These are phyloP conservation scores for Pythium phragmiticola DNA, from an alignment of 352 stramenopile genomes.

Conservation along the genomic window DNA sequence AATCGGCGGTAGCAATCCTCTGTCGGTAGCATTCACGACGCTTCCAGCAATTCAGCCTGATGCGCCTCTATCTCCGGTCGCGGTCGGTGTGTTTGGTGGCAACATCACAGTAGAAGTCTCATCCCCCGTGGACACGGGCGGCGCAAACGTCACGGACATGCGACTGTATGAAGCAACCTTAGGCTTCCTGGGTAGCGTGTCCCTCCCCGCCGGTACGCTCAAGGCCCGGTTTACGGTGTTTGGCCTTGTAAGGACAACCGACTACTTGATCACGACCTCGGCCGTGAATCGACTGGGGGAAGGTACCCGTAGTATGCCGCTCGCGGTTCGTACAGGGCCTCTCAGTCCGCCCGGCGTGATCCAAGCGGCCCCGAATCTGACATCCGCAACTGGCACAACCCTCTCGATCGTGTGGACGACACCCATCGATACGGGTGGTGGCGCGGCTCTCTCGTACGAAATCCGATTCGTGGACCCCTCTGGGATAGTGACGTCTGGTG, in stretches of 20 bases:
- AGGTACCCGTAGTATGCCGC: constrained; percentile 25
- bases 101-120: constrained; percentile 57
- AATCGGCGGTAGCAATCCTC: constrained; percentile 30
- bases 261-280: constrained; percentile 40
- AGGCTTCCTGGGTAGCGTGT: constrained; percentile 26
- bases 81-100: constrained; percentile 44
- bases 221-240: constrained; percentile 32
- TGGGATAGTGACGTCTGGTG: neutral
- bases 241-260: constrained; percentile 29
- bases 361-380: constrained; percentile 25
- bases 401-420: constrained; percentile 36
- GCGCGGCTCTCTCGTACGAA: constrained; percentile 26
- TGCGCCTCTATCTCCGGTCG: constrained; percentile 28
- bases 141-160: constrained; percentile 33
- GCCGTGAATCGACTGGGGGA: constrained; percentile 43
- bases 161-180: constrained; percentile 42
- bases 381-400: constrained; percentile 34
- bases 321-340: constrained; percentile 32
- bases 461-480: constrained; percentile 18
- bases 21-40: constrained; percentile 31
- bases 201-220: neutral
- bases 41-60: constrained; percentile 23
- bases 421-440: constrained; percentile 49
- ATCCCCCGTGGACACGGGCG: constrained; percentile 42
- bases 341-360: constrained; percentile 40